Evolutionary conservation across 192 early-diverging fungal genomes (phyloP), one percentile per base, ranked within the genome.

Genomic region (Paraglomus occultum): DNA sequence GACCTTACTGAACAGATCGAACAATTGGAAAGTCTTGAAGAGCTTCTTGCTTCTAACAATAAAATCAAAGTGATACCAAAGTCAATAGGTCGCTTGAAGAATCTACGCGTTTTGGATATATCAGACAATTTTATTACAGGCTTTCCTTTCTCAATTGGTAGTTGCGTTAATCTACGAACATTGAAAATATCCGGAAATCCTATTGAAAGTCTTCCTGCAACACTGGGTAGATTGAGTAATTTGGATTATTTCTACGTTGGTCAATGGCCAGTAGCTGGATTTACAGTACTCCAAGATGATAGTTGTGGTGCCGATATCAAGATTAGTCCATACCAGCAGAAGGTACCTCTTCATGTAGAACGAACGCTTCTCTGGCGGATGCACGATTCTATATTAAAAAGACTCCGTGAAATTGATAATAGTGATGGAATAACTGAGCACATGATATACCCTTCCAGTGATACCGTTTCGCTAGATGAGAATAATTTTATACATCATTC

Each of bases 11-110:
- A 71, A 51, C 73, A 79, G 40, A 52, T 79, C 44, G 66, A 55
- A 8, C 74, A 79, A 53, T 54, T 79, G 18, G 71, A 73, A 42
- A 73, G 69, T 17, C 40, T 81, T 31, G 69, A 74, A 15, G 72
- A 76, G 22, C 45, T 81, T 51, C 51, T 51, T 14, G 78, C 75
- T 1, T 75, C 79, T 14, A 73, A 80, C 46, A 86, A 86, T 62
- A 79, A 80, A 61, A 54, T 86, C 46, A 81, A 79, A 43, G 65
- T 73, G 40, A 64, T 86, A 12, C 85, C 85, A 46, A 80, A 71
- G 48, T 79, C 81, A 0, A 81, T 86, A 43, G 81, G 79, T 17
- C 20, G 66, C 44, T 54, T 79, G 1, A 70, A 70, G 11, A 43
- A 54, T 15, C 60, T 79, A 9, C 74, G 76, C 31, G 74, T 79